Evolutionary conservation across 768 basidiomycete species (phyloP).

Genomic region (Lactarius akahatsu): DNA sequence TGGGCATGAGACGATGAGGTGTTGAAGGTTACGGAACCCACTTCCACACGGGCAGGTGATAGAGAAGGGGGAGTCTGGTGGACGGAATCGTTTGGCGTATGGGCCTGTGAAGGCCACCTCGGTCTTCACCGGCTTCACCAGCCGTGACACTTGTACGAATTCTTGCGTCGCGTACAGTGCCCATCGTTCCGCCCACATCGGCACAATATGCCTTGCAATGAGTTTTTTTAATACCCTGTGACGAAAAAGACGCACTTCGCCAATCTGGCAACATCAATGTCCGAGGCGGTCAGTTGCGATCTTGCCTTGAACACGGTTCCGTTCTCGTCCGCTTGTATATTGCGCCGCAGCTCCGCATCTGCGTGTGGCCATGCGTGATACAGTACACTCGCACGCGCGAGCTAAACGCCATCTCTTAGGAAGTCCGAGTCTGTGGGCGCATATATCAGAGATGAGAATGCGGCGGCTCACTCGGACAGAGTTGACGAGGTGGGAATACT

Average conservation of each 20-base stretch:
- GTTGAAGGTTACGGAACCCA: too few relatives aligned
- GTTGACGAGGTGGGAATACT: conserved; percentile 88
- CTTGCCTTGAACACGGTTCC: conserved; percentile 72
- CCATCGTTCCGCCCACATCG: conserved; percentile 72
- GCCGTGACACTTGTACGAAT: conserved; percentile 83
- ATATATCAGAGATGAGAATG: not conserved
- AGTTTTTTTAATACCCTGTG: not conserved
- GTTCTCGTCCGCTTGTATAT: conserved; percentile 84
- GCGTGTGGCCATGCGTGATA: conserved; percentile 67
- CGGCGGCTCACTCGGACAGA: conserved; percentile 64
- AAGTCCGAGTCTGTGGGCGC: not conserved
- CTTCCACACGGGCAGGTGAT: too few relatives aligned
- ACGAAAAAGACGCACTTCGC: too few relatives aligned
- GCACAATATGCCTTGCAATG: not conserved
- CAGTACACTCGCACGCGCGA: conserved; percentile 69
- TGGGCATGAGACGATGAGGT: too few relatives aligned
- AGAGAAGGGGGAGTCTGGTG: too few relatives aligned
- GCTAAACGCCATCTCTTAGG: conserved; percentile 71
- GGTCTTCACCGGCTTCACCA: conserved; percentile 59
- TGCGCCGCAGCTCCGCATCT: conserved; percentile 71
- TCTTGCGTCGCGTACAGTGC: conserved; percentile 81
- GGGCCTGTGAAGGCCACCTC: too few relatives aligned
- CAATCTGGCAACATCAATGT: too few relatives aligned
- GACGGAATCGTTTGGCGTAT: too few relatives aligned
- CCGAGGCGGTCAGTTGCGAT: conserved; percentile 68